Base-by-base conservation (phyloP, 345 rosid species). In the Firmiana major region DNA sequence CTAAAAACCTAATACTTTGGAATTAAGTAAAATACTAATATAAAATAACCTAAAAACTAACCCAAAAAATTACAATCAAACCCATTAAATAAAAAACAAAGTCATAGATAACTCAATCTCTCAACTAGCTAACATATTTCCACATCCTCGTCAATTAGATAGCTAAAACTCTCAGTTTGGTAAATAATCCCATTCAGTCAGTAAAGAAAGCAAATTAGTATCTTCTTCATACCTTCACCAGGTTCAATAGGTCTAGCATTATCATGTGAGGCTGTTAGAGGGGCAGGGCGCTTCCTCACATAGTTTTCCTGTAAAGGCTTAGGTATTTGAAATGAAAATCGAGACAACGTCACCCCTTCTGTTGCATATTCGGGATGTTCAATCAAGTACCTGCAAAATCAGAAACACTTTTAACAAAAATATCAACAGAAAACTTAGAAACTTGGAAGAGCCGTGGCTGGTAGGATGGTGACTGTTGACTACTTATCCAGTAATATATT, bases 251-350 rank as follows among this genome's bases (percentile, higher is more conserved):
- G 53, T 74, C 64, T 83, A 43, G 73, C 22, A 79, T 83, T 45
- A 69, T 85, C 87, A 34, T 38, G 74, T 63, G 90, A 74, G 69
- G 85, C 79, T 38, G 63, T 34, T 53, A 19, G 1, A 40, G 76
- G 81, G 73, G 88, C 43, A 54, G 84, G 88, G 59, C 90, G 90
- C 82, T 89, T 92, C 79, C 91, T 85, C 58, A 90, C 92, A 79
- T 92, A 89, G 78, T 85, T 75, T 42, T 88, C 88, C 80, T 77
- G 92, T 78, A 89, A 83, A 48, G 97, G 97, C 86, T 77, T 89
- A 8, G 97, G 97, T 67, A 84, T 86, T 82, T 86, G 93, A 78
- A 92, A 92, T 16, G 97, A 92, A 83, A 92, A 92, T 71, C 82
- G 84, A 13, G 94, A 87, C 71, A 88, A 72, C 11, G 76, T 88